These are phyloP conservation scores for Fagus sylvatica DNA, from an alignment of 306 rosid species.

Conservation along the genomic window DNA sequence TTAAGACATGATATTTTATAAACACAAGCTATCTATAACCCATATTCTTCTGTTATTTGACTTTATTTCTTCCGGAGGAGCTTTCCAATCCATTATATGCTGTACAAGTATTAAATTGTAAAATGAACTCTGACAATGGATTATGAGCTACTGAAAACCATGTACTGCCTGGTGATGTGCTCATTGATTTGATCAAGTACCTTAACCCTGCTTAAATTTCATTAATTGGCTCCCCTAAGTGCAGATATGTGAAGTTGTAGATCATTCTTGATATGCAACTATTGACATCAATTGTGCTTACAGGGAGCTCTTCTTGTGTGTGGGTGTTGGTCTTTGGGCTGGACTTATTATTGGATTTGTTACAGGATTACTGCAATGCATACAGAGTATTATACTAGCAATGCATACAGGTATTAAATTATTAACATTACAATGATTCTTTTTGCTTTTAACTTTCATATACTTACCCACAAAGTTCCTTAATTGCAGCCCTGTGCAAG, in stretches of 20 bases:
- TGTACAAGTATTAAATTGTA: neutral
- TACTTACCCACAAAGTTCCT: conserved; percentile 16
- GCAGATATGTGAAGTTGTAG: neutral
- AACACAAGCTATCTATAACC: neutral
- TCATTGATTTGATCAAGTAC: neutral
- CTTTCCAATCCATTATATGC: neutral
- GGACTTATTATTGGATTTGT: conserved; percentile 84
- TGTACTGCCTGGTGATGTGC: neutral
- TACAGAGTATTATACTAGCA: conserved; percentile 77
- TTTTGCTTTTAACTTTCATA: neutral
- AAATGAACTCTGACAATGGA: neutral
- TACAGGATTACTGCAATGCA: too few relatives aligned
- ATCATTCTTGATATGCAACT: conserved; percentile 1
- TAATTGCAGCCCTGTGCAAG: conserved; percentile 72
- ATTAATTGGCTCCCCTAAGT: neutral
- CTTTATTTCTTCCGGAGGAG: neutral
- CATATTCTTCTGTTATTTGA: neutral
- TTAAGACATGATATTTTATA: neutral
- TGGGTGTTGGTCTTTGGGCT: conserved; percentile 82
- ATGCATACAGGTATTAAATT: conserved; percentile 65
- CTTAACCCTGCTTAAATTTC: neutral
- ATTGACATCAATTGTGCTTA: conserved; percentile 16
- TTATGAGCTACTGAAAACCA: neutral
- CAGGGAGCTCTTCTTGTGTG: conserved; percentile 85
- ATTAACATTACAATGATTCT: neutral